Base-by-base conservation (phyloP, 1,284 basidiomycete genomes). In the Microbotryum saponariae region DNA sequence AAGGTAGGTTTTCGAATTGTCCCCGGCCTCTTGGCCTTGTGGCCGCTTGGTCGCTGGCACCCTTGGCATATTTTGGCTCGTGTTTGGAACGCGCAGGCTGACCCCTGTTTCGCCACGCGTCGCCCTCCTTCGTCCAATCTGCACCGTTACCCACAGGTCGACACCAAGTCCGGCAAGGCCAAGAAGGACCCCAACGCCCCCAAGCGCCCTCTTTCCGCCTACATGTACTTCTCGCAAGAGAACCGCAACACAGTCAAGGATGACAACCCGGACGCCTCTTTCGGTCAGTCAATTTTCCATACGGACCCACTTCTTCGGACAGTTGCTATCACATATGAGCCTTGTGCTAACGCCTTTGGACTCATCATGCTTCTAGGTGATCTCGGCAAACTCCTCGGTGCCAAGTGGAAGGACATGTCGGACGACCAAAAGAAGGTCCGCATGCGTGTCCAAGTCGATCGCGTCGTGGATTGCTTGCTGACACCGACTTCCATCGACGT, bases 151-250 rank as follows among this genome's bases (percentile, higher is more conserved):
- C 53, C 56, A 51, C 57, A 50, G 53, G 27, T 55, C 54, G 25
- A 55, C 60, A 63, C 69, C 62, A 76, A 76, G 73, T 72, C 71
- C 23, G 65, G 70, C 59, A 82, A 82, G 72, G 76, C 77, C 60
- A 87, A 86, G 79, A 90, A 89, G 77, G 85, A 89, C 76, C 82
- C 83, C 65, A 86, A 87, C 74, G 86, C 87, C 12, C 90, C 90
- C 62, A 93, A 93, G 79, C 84, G 91, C 58, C 87, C 90, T 3
- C 82, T 96, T 58, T 94, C 91, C 56, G 91, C 92, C 59, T 97
- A 96, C 81, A 96, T 97, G 92, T 93, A 93, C 87, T 97, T 97
- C 82, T 87, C 85, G 73, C 89, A 92, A 77, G 92, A 93, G 78
- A 89, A 89, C 86, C 84, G 92, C 75, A 89, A 94, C 78, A 85